Evolutionary conservation across 1,139 yeast genomes (phyloP), one percentile per base, ranked within the genome.

Genomic region (Sugiyamaella sp.): DNA sequence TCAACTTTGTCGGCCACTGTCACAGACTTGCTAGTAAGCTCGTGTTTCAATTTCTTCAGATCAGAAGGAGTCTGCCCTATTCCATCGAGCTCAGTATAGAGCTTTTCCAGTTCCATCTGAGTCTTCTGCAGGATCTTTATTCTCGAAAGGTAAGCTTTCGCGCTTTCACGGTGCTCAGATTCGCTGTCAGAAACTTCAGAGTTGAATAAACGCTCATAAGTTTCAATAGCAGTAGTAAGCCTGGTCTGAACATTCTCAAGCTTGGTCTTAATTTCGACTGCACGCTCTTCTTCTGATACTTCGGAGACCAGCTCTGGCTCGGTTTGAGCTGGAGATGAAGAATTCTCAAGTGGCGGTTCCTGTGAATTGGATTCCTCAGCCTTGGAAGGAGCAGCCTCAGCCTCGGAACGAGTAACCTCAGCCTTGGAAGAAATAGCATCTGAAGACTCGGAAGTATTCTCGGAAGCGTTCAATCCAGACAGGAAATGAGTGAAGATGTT

Each of bases 1-100:
- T 63, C 66, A 33, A 63, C 58, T 53, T 59, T 61, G 45, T 63
- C 66, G 20, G 66, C 66, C 35, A 52, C 48, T 17, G 55, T 20
- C 9, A 63, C 66, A 0, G 66, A 53, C 40, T 50, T 51, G 46
- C 51, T 53, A 17, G 60, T 62, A 43, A 63, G 57, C 33, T 60
- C 61, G 37, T 60, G 63, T 57, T 61, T 63, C 32, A 59, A 49
- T 52, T 58, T 57, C 53, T 56, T 52, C 33, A 46, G 35, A 17
- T 50, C 45, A 22, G 42, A 42, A 5, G 65, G 61, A 6, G 54
- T 49, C 6, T 43, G 45, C 3, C 39, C 33, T 22, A 59, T 49
- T 20, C 52, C 52, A 47, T 63, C 66, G 6, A 63, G 63, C 38
- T 57, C 58, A 19, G 63, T 60, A 46, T 60, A 63, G 45, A 60